Percentiles rank a stretch among this genome's conserved stretches.
phyloP scores from a whole-genome alignment of 768 basidiomycete genomes.

The Leccinum olivaceopallidum region DNA sequence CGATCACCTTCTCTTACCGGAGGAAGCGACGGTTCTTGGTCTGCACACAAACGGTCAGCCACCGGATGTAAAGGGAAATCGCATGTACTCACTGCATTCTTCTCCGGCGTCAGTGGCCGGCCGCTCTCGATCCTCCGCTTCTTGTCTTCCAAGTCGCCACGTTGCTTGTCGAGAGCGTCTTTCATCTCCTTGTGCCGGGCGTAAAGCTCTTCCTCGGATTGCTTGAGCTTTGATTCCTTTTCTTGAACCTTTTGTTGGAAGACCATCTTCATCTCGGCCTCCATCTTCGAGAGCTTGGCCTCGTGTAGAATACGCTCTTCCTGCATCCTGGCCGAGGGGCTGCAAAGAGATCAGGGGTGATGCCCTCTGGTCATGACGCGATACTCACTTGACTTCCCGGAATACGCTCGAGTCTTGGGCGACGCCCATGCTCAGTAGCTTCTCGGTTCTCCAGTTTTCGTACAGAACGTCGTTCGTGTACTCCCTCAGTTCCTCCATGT shows the following conservation, averaged over 20 bases:
- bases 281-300: constrained; percentile 98
- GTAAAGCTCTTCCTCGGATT: constrained; percentile 98
- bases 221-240: constrained; percentile 98
- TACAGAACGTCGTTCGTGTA: constrained; percentile 95
- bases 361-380: not conserved
- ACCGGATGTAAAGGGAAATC: constrained; percentile 3
- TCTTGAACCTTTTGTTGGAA: constrained; percentile 99
- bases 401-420: constrained; percentile 97
- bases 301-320: constrained; percentile 97
- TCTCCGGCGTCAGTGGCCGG: constrained; percentile 93
- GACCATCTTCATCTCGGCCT: constrained; percentile 99
- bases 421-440: constrained; percentile 96
- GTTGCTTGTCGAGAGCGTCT: constrained; percentile 96
- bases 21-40: constrained; percentile 40
- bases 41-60: constrained; percentile 20
- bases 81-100: constrained; percentile 65
- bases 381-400: constrained; percentile 96
- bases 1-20: constrained; percentile 25
- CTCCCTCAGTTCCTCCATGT: constrained; percentile 99
- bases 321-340: constrained; percentile 93
- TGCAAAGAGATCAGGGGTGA: constrained; percentile 35
- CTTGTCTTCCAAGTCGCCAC: constrained; percentile 95
- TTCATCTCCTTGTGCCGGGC: constrained; percentile 99
- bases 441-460: constrained; percentile 98
- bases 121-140: constrained; percentile 95